Conservation (phyloP, 305 asterid genomes). For the Fraxinus sp. region DNA sequence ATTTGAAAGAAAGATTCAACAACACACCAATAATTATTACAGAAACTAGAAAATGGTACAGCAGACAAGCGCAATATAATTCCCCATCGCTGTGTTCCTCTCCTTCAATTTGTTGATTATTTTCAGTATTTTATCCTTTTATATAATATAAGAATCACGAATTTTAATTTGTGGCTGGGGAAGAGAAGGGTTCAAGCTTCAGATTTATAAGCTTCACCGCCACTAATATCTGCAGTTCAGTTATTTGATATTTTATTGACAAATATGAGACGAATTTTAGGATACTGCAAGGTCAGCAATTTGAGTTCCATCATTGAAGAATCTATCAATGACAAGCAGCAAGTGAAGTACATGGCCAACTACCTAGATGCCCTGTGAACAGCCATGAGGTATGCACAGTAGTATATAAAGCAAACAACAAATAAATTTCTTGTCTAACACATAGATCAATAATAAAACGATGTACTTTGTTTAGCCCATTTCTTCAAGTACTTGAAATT, state of each 20-base stretch:
- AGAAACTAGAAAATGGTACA: neutral
- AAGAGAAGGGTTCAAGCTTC: neutral
- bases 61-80: neutral
- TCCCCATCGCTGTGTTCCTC: neutral
- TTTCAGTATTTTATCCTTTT: neutral
- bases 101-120: neutral
- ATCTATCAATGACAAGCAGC: constrained; percentile 28
- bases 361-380: constrained; percentile 36
- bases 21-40: neutral
- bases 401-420: neutral
- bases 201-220: neutral
- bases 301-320: constrained; percentile 26
- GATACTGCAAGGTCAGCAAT: constrained; percentile 31
- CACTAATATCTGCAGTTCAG: neutral
- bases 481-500: neutral
- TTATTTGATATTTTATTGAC: neutral
- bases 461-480: neutral
- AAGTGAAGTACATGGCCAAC: constrained; percentile 44
- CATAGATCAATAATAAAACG: neutral
- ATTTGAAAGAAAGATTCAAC: neutral
- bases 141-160: constrained; percentile 18
- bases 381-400: constrained; percentile 42
- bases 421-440: neutral
- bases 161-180: neutral
- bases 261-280: constrained; percentile 25